A percentile compares a stretch with the other conserved stretches of the same genome.
Conservation (phyloP, 257 asterid genomes). For the Paraleonurus japonicus region DNA sequence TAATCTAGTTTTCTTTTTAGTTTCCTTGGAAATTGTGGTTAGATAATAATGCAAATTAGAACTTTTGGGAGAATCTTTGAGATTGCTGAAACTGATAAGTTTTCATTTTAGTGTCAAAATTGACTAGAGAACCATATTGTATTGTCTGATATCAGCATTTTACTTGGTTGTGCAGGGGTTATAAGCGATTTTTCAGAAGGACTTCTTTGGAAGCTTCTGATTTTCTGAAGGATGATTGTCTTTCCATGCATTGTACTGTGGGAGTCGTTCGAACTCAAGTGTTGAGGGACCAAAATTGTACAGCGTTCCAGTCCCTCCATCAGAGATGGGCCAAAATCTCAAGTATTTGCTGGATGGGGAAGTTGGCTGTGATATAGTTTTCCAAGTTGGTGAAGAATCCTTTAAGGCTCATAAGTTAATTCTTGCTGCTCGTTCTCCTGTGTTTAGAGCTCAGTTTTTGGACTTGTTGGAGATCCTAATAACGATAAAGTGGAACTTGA, state of each 20-base stretch:
- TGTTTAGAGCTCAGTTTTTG: constrained; percentile 89
- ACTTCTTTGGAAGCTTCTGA: constrained; percentile 74
- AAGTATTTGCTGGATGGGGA: constrained; percentile 64
- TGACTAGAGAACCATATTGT: background rate
- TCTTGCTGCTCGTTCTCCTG: constrained; percentile 96
- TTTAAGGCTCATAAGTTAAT: constrained; percentile 86
- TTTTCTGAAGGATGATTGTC: constrained; percentile 84
- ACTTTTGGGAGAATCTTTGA: background rate
- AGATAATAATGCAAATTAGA: background rate
- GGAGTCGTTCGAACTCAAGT: constrained; percentile 95
- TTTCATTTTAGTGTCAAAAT: background rate
- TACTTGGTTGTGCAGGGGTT: constrained; percentile 71
- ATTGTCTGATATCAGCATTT: constrained; percentile 6
- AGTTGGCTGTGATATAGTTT: constrained; percentile 65
- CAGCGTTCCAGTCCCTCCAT: constrained; percentile 62
- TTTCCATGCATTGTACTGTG: constrained; percentile 84
- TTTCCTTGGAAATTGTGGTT: background rate
- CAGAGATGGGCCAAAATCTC: constrained; percentile 84
- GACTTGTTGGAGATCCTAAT: constrained; percentile 76
- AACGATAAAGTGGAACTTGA: constrained; percentile 53
- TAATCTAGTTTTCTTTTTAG: background rate
- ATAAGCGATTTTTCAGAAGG: constrained; percentile 83
- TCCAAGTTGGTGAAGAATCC: constrained; percentile 76
- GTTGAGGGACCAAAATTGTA: constrained; percentile 70
- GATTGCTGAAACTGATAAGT: background rate